A percentile compares a stretch with the other conserved stretches of the same genome.
These are phyloP conservation scores for Ophiostoma triangulosporum DNA, from an alignment of 2,329 filamentous ascomycete genomes.

Conservation along the genomic window DNA sequence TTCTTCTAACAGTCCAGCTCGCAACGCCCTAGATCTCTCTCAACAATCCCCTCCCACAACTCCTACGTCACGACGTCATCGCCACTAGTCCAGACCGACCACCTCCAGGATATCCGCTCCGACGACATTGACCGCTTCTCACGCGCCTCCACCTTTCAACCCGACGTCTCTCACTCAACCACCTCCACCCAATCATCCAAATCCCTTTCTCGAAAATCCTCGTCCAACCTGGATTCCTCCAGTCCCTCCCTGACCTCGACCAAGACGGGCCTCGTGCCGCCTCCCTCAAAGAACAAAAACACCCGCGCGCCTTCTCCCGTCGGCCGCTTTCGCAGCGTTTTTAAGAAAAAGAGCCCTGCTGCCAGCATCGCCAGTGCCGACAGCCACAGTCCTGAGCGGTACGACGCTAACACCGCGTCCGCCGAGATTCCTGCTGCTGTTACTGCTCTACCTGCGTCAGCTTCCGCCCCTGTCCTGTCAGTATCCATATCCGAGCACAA, in stretches of 20 bases:
- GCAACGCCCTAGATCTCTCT: constrained; percentile 20
- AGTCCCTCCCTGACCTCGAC: constrained; percentile 19
- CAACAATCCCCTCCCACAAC: constrained; percentile 50
- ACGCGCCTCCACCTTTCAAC: constrained; percentile 26
- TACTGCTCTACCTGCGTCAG: neutral
- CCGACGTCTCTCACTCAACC: constrained; percentile 8
- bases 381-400: constrained; percentile 26
- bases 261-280: constrained; percentile 28
- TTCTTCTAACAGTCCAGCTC: neutral
- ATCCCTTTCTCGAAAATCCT: neutral
- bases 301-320: constrained; percentile 56
- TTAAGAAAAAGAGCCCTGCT: constrained; percentile 41
- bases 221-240: constrained; percentile 23
- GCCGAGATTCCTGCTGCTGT: neutral
- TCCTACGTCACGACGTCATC: constrained; percentile 58
- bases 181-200: neutral
- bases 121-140: constrained; percentile 17
- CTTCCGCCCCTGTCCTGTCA: neutral
- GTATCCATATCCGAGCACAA: too few relatives aligned
- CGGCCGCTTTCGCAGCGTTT: constrained; percentile 58
- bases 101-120: constrained; percentile 31
- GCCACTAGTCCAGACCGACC: constrained; percentile 47
- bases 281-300: constrained; percentile 27
- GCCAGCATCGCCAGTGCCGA: constrained; percentile 22
- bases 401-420: neutral